These are phyloP conservation scores for Malassezia vespertilionis DNA, from an alignment of 1,284 basidiomycete genomes.

Conservation along the genomic window DNA sequence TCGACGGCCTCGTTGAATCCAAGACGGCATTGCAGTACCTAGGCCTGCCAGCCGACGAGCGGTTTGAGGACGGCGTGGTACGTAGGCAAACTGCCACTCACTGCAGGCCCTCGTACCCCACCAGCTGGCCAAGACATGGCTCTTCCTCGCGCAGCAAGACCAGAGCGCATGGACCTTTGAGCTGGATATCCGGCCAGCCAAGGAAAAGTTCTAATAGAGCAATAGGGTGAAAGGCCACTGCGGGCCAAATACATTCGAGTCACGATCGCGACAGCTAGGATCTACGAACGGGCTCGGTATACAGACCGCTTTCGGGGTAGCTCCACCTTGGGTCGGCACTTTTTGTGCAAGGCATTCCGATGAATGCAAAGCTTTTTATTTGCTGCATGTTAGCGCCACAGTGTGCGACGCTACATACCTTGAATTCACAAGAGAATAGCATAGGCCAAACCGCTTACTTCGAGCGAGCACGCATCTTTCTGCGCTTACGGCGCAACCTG, in stretches of 20 bases:
- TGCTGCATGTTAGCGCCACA: not conserved
- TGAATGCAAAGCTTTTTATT: not conserved
- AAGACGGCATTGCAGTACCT: constrained; percentile 23
- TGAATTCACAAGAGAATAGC: not conserved
- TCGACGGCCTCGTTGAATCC: constrained; percentile 33
- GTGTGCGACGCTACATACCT: not conserved
- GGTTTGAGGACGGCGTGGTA: constrained; percentile 25
- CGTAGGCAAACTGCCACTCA: not conserved
- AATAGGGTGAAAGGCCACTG: not conserved
- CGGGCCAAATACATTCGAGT: not conserved
- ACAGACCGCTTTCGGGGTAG: too few relatives aligned
- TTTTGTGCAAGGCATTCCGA: not conserved
- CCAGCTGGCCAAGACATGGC: constrained; percentile 37
- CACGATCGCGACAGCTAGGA: not conserved
- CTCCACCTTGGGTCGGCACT: too few relatives aligned
- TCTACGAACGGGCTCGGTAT: not conserved
- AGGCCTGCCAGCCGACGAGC: constrained; percentile 22
- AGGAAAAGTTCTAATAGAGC: constrained; percentile 23
- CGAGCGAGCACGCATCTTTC: constrained; percentile 46
- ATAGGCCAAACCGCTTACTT: constrained; percentile 29
- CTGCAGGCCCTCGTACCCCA: constrained; percentile 22
- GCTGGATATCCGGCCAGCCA: constrained; percentile 30
- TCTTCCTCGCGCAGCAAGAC: constrained; percentile 34
- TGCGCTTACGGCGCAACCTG: constrained; percentile 44
- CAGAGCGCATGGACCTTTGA: constrained; percentile 29